Percentiles rank a stretch among this genome's conserved stretches.
Conservation (phyloP, 805 yeast genomes). For the Sungouiella thailandica region DNA sequence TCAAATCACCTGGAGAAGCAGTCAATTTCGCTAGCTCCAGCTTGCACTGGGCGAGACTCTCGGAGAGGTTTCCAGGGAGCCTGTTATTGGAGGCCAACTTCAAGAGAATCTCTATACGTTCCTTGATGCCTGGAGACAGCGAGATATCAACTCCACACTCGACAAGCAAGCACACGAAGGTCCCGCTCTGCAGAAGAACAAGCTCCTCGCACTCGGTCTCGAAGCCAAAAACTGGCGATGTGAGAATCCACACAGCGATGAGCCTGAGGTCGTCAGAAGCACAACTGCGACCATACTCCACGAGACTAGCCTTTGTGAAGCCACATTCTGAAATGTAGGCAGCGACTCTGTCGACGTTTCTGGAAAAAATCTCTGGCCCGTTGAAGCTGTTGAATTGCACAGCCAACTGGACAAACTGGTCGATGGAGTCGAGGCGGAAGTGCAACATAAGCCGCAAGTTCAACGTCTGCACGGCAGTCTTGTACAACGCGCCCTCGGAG, state of each 20-base stretch:
- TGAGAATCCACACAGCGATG: not conserved
- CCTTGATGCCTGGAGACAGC: not conserved
- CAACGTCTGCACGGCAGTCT: constrained; percentile 47
- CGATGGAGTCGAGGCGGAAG: constrained; percentile 20
- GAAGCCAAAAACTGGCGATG: not conserved
- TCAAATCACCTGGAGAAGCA: not conserved
- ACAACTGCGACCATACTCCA: not conserved
- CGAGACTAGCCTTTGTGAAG: not conserved
- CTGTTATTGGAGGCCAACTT: not conserved
- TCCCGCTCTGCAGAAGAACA: constrained; percentile 14
- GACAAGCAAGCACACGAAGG: constrained; percentile 9
- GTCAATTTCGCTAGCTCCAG: not conserved
- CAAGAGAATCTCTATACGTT: not conserved
- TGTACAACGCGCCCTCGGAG: constrained; percentile 51
- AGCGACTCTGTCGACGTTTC: constrained; percentile 15
- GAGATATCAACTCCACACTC: constrained; percentile 8
- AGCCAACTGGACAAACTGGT: constrained; percentile 24
- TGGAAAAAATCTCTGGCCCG: constrained; percentile 21
- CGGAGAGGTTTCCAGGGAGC: not conserved
- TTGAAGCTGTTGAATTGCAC: constrained; percentile 38
- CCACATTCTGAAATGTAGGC: constrained; percentile 9
- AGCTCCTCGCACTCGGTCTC: not conserved
- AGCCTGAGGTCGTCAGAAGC: constrained; percentile 2
- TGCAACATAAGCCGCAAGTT: constrained; percentile 43
- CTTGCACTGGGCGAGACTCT: not conserved